phyloP scores from a whole-genome alignment of 2,329 filamentous ascomycete species.

The Hypoxylon sp. region DNA sequence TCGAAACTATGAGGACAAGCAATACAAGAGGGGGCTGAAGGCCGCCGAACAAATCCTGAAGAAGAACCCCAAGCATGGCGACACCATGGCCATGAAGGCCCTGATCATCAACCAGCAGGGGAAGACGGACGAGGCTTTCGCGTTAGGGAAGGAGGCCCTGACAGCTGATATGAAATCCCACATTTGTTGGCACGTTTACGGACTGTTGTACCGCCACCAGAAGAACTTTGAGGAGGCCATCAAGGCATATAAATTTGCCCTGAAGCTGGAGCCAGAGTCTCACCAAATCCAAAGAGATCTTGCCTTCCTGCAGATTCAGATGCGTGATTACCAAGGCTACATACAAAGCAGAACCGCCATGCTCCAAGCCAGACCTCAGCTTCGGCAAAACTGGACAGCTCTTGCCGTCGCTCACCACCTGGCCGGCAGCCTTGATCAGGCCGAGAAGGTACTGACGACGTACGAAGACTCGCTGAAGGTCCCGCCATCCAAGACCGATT shows the following conservation, averaged over 20 bases:
- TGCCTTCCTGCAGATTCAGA: constrained; percentile 92
- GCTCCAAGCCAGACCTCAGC: constrained; percentile 80
- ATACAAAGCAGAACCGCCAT: constrained; percentile 88
- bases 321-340: constrained; percentile 94
- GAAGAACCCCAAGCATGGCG: constrained; percentile 94
- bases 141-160: constrained; percentile 88
- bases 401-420: constrained; percentile 92
- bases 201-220: constrained; percentile 86
- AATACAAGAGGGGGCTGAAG: constrained; percentile 95
- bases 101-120: constrained; percentile 93
- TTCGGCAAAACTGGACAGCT: constrained; percentile 97
- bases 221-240: constrained; percentile 99
- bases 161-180: constrained; percentile 98
- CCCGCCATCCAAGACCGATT: constrained; percentile 76
- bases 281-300: constrained; percentile 93
- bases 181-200: constrained; percentile 99
- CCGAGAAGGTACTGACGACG: constrained; percentile 88
- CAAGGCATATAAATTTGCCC: constrained; percentile 97
- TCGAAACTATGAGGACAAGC: constrained; percentile 96
- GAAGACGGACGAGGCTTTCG: constrained; percentile 93
- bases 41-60: constrained; percentile 94
- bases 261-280: constrained; percentile 92
- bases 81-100: constrained; percentile 99
- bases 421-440: constrained; percentile 82
- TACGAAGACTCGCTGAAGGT: constrained; percentile 94